Base-by-base conservation (phyloP, 345 rosid genomes). In the Linum tenue region DNA sequence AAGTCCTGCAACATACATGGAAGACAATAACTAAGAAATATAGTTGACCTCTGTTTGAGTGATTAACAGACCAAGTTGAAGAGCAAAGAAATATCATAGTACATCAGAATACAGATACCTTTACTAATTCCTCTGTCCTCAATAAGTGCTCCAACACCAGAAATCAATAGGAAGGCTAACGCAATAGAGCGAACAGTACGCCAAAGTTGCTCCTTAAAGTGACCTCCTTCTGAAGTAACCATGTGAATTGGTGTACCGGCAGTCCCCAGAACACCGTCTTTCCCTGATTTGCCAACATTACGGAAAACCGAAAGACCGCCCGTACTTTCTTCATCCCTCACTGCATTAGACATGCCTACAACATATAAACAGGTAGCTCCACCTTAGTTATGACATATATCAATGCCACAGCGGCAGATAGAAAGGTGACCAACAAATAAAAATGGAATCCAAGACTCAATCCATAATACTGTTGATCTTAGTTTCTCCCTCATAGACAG, bases 171-270 rank as follows among this genome's bases (percentile, higher is more conserved):
- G 63, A 90, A 91, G 6, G 85, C 88, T 72, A 91, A 76, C 2
- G 87, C 91, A 61, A 91, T 75, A 16, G 85, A 64, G 36, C 97
- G 86, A 78, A 91, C 67, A 4, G 95, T 91, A 68, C 91, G 90
- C 99, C 97, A 91, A 3, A 94, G 79, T 69, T 91, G 96, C 80
- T 91, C 96, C 69, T 94, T 91, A 70, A 90, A 88, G 63, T 82
- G 80, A 62, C 89, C 87, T 74, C 91, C 88, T 80, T 90, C 97
- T 36, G 85, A 68, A 7, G 92, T 60, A 66, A 87, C 88, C 81
- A 85, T 91, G 65, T 94, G 92, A 59, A 94, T 91, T 4, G 99
- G 99, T 56, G 95, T 85, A 78, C 63, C 43, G 58, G 95, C 83
- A 66, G 92, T 91, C 60, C 99, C 99, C 69, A 90, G 87, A 70